A percentile compares a stretch with the other conserved stretches of the same genome.
These are phyloP conservation scores for Perkinsus olseni DNA, from an alignment of 169 alveolate species.

Conservation along the genomic window DNA sequence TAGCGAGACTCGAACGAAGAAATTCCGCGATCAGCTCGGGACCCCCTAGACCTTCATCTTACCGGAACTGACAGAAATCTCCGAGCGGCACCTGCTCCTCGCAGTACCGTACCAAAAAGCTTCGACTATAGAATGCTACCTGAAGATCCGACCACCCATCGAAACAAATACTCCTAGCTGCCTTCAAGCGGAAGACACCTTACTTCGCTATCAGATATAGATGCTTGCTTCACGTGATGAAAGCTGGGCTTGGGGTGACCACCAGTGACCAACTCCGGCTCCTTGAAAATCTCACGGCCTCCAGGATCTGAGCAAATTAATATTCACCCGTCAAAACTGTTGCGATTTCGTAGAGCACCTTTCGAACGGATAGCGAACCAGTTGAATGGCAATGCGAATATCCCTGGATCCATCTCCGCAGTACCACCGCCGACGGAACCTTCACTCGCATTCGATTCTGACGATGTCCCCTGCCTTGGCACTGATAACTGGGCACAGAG, in stretches of 20 bases:
- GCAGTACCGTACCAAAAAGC: slow-evolving; percentile 33
- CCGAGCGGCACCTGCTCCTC: slow-evolving; percentile 31
- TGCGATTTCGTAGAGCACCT: background rate
- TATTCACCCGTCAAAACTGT: no score
- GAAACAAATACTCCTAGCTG: background rate
- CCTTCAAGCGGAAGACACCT: background rate
- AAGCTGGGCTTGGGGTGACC: background rate
- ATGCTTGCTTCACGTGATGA: background rate
- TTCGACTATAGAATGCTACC: background rate
- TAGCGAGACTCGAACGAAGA: no score
- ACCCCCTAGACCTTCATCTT: no score
- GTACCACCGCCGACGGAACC: background rate
- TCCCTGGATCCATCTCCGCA: background rate
- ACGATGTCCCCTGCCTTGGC: background rate
- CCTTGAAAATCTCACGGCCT: no score
- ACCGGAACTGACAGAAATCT: background rate
- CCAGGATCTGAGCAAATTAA: no score
- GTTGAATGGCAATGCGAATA: background rate
- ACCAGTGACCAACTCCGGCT: no score
- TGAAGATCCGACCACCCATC: background rate
- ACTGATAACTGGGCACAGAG: background rate
- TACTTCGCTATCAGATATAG: background rate
- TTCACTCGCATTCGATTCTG: background rate
- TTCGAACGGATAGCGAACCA: background rate
- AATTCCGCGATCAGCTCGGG: no score